Percentiles rank a stretch among this genome's conserved stretches.
These are phyloP conservation scores for Hypoxylon intermedium DNA, from an alignment of 495 filamentous ascomycete genomes.

Conservation along the genomic window DNA sequence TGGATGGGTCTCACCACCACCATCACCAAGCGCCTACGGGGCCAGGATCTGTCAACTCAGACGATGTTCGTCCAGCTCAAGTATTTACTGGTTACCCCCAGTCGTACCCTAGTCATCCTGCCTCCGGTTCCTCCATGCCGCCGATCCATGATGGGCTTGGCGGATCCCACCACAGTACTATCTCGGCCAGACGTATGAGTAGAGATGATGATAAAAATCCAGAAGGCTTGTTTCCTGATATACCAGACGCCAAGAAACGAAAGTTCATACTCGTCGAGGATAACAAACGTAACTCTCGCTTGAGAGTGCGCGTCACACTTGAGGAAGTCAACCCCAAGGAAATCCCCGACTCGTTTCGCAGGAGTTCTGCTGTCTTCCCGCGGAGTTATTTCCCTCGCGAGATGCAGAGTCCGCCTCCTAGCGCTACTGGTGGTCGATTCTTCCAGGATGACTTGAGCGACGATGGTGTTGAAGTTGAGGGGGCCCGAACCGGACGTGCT, in stretches of 20 bases:
- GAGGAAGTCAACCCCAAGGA: conserved; percentile 90
- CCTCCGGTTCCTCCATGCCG: conserved; percentile 68
- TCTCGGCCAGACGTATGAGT: conserved; percentile 42
- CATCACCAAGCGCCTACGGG: conserved; percentile 62
- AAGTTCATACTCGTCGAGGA: conserved; percentile 98
- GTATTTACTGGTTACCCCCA: conserved; percentile 77
- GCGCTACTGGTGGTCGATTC: conserved; percentile 68
- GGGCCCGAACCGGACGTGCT: conserved; percentile 46
- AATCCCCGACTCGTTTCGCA: conserved; percentile 92
- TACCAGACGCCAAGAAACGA: conserved; percentile 85
- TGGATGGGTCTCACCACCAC: conserved; percentile 65
- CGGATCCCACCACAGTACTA: conserved; percentile 52
- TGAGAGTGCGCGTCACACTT: conserved; percentile 86
- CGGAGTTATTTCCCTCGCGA: conserved; percentile 87
- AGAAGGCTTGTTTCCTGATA: conserved; percentile 78
- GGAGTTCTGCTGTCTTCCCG: conserved; percentile 85
- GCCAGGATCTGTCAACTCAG: conserved; percentile 43
- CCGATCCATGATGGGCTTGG: conserved; percentile 73
- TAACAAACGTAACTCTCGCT: conserved; percentile 73
- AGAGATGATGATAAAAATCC: conserved; percentile 55
- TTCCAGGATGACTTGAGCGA: conserved; percentile 65
- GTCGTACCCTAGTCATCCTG: conserved; percentile 62
- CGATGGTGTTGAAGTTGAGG: conserved; percentile 58
- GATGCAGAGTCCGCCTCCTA: conserved; percentile 79
- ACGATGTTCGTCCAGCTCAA: conserved; percentile 75